Percentiles rank a stretch among this genome's conserved stretches.
These are phyloP conservation scores for Rhododendron williamsianum DNA, from an alignment of 148 eudicot genomes.

Conservation along the genomic window DNA sequence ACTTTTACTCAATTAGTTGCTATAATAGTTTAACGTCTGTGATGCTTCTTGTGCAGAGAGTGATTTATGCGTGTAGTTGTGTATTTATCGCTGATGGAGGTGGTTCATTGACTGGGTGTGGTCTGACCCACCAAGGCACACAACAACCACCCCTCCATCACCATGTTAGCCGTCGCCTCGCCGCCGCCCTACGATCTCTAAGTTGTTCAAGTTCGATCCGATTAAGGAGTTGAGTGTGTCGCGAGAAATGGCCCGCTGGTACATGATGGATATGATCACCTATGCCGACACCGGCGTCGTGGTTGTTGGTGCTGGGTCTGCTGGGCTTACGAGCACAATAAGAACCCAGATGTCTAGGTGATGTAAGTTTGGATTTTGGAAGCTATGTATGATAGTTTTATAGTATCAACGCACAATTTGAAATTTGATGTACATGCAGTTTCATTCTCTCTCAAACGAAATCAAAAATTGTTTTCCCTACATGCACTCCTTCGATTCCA, in stretches of 20 bases:
- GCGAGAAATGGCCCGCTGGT: conserved; percentile 87
- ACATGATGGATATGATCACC: conserved; percentile 92
- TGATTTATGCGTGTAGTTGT: too few relatives aligned
- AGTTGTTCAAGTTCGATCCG: conserved; percentile 53
- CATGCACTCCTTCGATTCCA: too few relatives aligned
- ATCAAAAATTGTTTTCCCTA: background rate
- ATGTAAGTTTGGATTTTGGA: too few relatives aligned
- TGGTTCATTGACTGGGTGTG: background rate
- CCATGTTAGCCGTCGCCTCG: conserved; percentile 33
- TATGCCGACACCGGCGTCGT: conserved; percentile 91
- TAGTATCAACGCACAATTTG: too few relatives aligned
- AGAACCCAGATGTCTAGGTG: conserved; percentile 69
- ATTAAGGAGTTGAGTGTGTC: conserved; percentile 86
- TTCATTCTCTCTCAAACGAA: background rate
- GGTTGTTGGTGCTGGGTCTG: conserved; percentile 87
- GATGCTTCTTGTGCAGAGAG: too few relatives aligned
- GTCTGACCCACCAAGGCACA: background rate
- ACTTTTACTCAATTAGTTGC: too few relatives aligned
- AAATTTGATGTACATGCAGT: too few relatives aligned
- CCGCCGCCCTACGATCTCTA: conserved; percentile 47
- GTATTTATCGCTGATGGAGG: too few relatives aligned
- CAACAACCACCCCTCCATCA: conserved; percentile 15
- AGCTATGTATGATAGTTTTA: too few relatives aligned
- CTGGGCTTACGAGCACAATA: conserved; percentile 93
- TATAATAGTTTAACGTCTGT: too few relatives aligned